phyloP scores from a whole-genome alignment of 2,329 filamentous ascomycete genomes.

The Alternaria brassicae region DNA sequence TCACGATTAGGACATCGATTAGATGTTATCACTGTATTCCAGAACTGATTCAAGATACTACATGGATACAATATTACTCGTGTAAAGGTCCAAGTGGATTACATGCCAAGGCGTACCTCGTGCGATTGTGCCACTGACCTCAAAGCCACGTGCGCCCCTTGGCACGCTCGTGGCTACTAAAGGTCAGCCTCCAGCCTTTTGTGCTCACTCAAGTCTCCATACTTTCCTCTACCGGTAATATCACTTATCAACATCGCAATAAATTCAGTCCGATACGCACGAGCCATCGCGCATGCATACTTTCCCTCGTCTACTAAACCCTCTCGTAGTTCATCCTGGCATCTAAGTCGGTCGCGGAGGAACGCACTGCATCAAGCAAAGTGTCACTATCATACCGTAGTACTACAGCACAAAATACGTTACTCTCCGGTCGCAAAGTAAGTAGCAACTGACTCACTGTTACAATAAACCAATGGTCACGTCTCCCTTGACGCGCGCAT shows the following conservation, averaged over 20 bases:
- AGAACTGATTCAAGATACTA: no score
- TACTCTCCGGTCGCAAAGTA: not conserved
- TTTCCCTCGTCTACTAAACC: not conserved
- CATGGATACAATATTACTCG: no score
- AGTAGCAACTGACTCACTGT: conserved; percentile 26
- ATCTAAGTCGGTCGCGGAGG: not conserved
- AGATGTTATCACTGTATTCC: no score
- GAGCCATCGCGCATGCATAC: not conserved
- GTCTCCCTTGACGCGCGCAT: conserved; percentile 47
- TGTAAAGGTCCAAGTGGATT: no score
- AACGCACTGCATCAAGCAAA: fast-evolving
- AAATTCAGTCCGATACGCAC: fast-evolving
- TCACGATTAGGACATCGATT: no score
- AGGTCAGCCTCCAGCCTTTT: no score
- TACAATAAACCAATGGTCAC: conserved; percentile 52
- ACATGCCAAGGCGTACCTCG: no score
- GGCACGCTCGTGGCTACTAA: no score
- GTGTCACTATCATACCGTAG: not conserved
- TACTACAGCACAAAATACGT: not conserved
- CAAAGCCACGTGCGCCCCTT: no score
- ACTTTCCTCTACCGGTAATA: not conserved
- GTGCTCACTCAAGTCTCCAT: no score
- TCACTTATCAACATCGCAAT: not conserved
- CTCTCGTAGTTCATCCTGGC: not conserved
- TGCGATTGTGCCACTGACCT: no score